Evolutionary conservation across 106 monocot genomes (phyloP), one percentile per base, ranked within the genome.

Genomic region (Acorus gramineus): DNA sequence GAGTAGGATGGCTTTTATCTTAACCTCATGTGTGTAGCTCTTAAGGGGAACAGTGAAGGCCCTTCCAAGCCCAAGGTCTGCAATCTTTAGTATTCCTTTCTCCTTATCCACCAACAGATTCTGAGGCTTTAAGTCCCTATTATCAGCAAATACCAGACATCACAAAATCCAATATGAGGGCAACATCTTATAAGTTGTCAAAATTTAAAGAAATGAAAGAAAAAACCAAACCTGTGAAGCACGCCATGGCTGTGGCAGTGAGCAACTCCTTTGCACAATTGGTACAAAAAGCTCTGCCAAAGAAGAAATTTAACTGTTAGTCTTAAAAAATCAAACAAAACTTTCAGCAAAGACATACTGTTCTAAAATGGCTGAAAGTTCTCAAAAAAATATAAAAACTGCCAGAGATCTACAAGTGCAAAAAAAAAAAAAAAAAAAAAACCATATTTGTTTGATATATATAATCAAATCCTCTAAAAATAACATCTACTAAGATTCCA

Each of bases 201-300:
- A 7, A 63, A 46, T 8, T 54, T 5, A 56, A 61, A 51, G 43
- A 65, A 2, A 42, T 28, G 58, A 43, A 57, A 49, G 3, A 50
- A 47, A 49, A 14, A 47, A 63, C 59, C 2, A 13, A 7, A 94
- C 98, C 98, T 89, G 81, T 99, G 98, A 69, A 99, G 85, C 69
- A 99, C 92, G 12, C 89, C 86, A 77, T 99, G 98, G 70, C 92
- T 74, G 63, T 99, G 98, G 53, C 98, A 99, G 59, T 99, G 98
- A 10, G 88, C 92, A 52, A 99, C 88, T 57, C 98, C 98, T 69
- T 99, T 99, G 54, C 80, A 99, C 71, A 99, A 78, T 66, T 99
- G 98, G 67, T 81, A 99, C 73, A 99, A 57, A 72, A 92, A 99
- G 63, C 89, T 99, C 98, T 99, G 79, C 46, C 71, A 51, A 44